Conservation (phyloP, 106 monocot species). For the Acorus gramineus region DNA sequence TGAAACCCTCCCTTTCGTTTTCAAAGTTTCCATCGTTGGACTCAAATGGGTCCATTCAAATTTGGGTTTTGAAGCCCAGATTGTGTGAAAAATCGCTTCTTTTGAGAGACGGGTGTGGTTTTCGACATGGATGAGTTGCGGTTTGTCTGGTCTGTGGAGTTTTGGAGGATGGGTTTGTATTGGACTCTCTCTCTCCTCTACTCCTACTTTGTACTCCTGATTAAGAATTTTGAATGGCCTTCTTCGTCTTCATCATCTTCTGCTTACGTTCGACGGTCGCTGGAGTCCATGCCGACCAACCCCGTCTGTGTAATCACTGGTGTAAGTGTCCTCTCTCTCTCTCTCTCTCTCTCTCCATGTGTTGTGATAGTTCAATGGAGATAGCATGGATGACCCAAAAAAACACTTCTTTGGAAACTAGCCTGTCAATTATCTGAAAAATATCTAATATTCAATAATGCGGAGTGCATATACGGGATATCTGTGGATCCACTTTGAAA, state of each 20-base stretch:
- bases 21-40: too few relatives aligned
- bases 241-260: conserved; percentile 1
- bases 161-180: conserved; percentile 67
- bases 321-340: conserved; percentile 9
- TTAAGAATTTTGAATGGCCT: neutral
- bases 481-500: too few relatives aligned
- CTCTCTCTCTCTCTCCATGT: neutral
- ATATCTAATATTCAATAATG: too few relatives aligned
- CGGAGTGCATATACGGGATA: too few relatives aligned
- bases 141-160: conserved; percentile 45
- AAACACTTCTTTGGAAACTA: too few relatives aligned
- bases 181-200: conserved; percentile 63
- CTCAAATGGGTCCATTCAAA: too few relatives aligned
- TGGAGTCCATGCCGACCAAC: neutral
- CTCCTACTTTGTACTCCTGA: conserved; percentile 48
- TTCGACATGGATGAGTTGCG: conserved; percentile 20
- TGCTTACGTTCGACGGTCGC: conserved; percentile 1
- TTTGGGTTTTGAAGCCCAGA: too few relatives aligned
- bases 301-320: conserved; percentile 81
- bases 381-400: too few relatives aligned
- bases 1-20: too few relatives aligned
- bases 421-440: too few relatives aligned
- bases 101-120: neutral
- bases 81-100: too few relatives aligned
- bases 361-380: neutral